Conservation (phyloP, 768 basidiomycete species). For the Termitomyces sp. region DNA sequence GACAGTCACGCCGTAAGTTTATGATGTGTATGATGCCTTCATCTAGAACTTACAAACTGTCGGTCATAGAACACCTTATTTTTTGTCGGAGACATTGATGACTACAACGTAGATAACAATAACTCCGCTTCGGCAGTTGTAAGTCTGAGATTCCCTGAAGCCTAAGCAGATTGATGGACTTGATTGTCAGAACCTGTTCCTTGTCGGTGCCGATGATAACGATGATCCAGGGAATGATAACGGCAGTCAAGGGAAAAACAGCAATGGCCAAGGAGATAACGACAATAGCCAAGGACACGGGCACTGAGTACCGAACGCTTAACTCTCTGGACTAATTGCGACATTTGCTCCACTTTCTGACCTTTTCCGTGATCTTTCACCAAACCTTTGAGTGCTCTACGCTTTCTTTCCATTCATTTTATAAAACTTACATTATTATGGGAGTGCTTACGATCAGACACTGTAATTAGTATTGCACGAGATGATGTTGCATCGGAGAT, state of each 20-base stretch:
- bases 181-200: slow-evolving; percentile 16
- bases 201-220: slow-evolving; percentile 9
- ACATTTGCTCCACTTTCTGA: not conserved
- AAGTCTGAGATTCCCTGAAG: slow-evolving; percentile 17
- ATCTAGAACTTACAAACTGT: not conserved
- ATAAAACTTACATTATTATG: not conserved
- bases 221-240: not conserved
- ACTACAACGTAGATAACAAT: slow-evolving; percentile 33
- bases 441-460: not conserved
- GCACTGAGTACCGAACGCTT: not conserved
- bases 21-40: not conserved
- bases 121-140: slow-evolving; percentile 32
- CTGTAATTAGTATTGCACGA: not conserved
- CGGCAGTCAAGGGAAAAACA: not conserved
- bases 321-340: not conserved
- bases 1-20: slow-evolving; percentile 28
- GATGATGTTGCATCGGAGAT: not conserved
- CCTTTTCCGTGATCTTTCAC: not conserved
- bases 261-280: not conserved
- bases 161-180: not conserved
- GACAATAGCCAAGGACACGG: not conserved
- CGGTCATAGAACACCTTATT: slow-evolving; percentile 33
- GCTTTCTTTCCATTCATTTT: not conserved
- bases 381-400: not conserved
- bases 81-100: slow-evolving; percentile 40